Percentiles rank a stretch among this genome's conserved stretches.
Conservation (phyloP, 805 yeast species). For the Nakazawaea laoshanensis region DNA sequence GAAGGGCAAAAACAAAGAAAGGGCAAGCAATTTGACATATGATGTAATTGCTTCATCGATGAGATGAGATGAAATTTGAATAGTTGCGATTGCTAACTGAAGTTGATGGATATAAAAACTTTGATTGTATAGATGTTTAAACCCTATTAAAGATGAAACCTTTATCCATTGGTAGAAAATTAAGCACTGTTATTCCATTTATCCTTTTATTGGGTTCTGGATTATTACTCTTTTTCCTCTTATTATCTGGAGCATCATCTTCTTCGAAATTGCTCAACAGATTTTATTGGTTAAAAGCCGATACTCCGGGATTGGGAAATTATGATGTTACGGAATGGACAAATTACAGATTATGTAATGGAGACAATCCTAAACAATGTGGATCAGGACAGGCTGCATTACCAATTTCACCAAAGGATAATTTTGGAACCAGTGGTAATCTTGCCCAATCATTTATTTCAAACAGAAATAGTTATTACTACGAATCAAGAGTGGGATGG, state of each 20-base stretch:
- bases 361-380: slow-evolving; percentile 40
- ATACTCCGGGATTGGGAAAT: slow-evolving; percentile 49
- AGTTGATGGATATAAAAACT: no score
- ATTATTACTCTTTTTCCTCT: slow-evolving; percentile 39
- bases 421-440: slow-evolving; percentile 45
- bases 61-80: no score
- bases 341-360: slow-evolving; percentile 53
- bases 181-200: slow-evolving; percentile 5
- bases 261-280: slow-evolving; percentile 42
- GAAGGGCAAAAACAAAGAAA: no score
- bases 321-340: slow-evolving; percentile 65
- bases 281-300: slow-evolving; percentile 78
- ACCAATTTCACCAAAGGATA: slow-evolving; percentile 76
- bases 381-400: slow-evolving; percentile 57
- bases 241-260: slow-evolving; percentile 56
- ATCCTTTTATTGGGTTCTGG: slow-evolving; percentile 8
- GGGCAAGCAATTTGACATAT: no score
- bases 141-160: slow-evolving; percentile 3
- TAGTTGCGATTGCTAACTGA: no score
- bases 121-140: no score
- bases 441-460: slow-evolving; percentile 47
- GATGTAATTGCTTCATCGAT: no score
- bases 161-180: slow-evolving; percentile 6
- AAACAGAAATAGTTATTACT: slow-evolving; percentile 51
- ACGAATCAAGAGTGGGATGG: slow-evolving; percentile 59